Evolutionary conservation across 768 basidiomycete genomes (phyloP), one percentile per base, ranked within the genome.

Genomic region (Calocybe gangraenosa): DNA sequence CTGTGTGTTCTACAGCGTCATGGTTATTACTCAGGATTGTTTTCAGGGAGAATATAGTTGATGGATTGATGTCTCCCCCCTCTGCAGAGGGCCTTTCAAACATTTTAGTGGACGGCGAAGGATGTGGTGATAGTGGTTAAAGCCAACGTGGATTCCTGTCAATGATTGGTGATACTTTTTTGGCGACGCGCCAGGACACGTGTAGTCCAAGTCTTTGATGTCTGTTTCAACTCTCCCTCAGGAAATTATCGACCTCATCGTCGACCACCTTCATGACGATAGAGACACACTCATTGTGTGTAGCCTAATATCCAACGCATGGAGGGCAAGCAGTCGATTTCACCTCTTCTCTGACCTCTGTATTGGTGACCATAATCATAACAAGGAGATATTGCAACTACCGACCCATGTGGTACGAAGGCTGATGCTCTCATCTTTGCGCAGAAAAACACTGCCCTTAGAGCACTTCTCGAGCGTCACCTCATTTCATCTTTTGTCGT

Each of bases 11-110:
- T 36, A 88, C 56, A 30, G 67, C 55, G 52, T 84, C 82, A 58
- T 83, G 79, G 50, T 82, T 69, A 47, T 78, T 67, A 40, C 79
- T 64, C 40, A 89, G 75, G 56, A 89, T 88, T 53, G 82, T 84
- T 58, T 81, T 75, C 30, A 89, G 72, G 22, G 84, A 84, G 54
- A 87, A 82, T 7, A 63, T 50, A 2, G 46, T 50, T 7, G 39
- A 30, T 30, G 46, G 41, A 33, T 52, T 51, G 8, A 46, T 23
- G 11, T 44, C 36, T 21, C 46, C 47, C 20, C 35, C 35, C 9
- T 37, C 25, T n/a, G 43, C 14, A n/a, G 44, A 43, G 15, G 45
- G 35, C 2, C 37, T n/a, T n/a, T n/a, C n/a, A n/a, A n/a, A n/a
- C n/a, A n/a, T n/a, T n/a, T n/a, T n/a, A n/a, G 21, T 40, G 8